Evolutionary conservation across 1,139 yeast species (phyloP), one percentile per base, ranked within the genome.

Genomic region (Geotrichum bryndzae): DNA sequence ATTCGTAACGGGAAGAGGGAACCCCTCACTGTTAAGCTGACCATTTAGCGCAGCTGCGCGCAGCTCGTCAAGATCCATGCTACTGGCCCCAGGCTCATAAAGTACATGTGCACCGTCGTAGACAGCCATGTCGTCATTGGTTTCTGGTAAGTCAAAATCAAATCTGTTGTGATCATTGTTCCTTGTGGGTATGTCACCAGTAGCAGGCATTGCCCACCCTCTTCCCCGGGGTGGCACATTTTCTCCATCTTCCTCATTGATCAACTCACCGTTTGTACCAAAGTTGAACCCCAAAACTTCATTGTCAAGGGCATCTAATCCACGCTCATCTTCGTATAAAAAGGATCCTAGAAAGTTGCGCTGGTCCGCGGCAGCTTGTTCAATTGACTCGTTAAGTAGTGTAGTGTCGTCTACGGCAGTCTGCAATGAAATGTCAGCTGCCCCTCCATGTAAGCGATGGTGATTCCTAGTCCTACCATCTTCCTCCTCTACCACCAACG

Each of bases 231-330:
- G 18, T n/a, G 15, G 22, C 52, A 50, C 15, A 18, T n/a, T 7
- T 15, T 41, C 48, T 2, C 7, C 48, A 15, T n/a, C 48, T 18
- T 41, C 23, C 1, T 41, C 48, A n/a, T 41, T n/a, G 27, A 59
- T 56, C 27, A 59, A 15, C 50, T 59, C 61, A 11, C 64, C 64
- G 23, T 61, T 57, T 27, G 53, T 60, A 1, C 60, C 61, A 56
- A 61, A 61, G 7, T 38, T 56, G 45, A 59, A 59, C 22, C 48
- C 48, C 22, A 41, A 41, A 5, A 41, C 48, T n/a, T 6, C 23
- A 15, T n/a, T 41, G 23, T 55, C 58, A 29, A 55, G 25, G 6
- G 41, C 61, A 5, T 54, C 48, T 7, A 41, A 41, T 2, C 54
- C 56, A 7, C 54, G 55, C 8, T 54, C 57, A 11, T 53, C 58